These are phyloP conservation scores for Plasmodium chabaudi DNA, from an alignment of 169 alveolate species.

Conservation along the genomic window DNA sequence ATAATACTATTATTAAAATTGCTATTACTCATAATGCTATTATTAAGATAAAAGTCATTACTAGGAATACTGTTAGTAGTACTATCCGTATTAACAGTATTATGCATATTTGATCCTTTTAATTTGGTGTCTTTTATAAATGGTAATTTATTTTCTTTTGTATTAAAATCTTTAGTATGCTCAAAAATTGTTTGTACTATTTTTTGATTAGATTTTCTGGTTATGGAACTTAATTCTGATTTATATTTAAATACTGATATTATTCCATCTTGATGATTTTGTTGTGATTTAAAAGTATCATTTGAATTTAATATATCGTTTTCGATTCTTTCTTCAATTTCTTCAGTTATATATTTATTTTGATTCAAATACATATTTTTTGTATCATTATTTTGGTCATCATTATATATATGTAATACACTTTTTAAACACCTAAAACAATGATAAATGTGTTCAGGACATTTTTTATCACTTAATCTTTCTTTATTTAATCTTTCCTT, in stretches of 20 bases:
- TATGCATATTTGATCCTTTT: not conserved
- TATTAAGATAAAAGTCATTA: not conserved
- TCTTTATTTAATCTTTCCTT: conserved; percentile 75
- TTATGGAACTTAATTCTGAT: conserved; percentile 46
- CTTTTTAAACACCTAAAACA: conserved; percentile 74
- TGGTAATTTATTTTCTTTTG: not conserved
- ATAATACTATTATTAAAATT: not conserved
- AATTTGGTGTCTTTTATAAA: not conserved
- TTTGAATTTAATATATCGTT: conserved; percentile 47
- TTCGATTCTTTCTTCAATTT: conserved; percentile 59
- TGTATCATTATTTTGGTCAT: conserved; percentile 16
- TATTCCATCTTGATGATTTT: conserved; percentile 37
- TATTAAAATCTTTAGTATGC: conserved; percentile 26
- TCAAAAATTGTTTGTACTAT: conserved; percentile 52
- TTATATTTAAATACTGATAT: conserved; percentile 66
- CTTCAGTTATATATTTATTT: conserved; percentile 50
- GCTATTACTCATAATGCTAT: not conserved
- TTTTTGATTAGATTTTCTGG: conserved; percentile 62
- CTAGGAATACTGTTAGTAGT: not conserved
- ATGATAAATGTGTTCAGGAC: conserved; percentile 66
- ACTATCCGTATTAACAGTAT: not conserved
- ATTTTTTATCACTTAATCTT: conserved; percentile 64
- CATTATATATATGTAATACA: conserved; percentile 71
- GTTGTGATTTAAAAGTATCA: not conserved
- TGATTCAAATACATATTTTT: conserved; percentile 16